Evolutionary conservation across 2,329 filamentous ascomycete species (phyloP), one percentile per base, ranked within the genome.

Genomic region (Cryphonectria naterciae): DNA sequence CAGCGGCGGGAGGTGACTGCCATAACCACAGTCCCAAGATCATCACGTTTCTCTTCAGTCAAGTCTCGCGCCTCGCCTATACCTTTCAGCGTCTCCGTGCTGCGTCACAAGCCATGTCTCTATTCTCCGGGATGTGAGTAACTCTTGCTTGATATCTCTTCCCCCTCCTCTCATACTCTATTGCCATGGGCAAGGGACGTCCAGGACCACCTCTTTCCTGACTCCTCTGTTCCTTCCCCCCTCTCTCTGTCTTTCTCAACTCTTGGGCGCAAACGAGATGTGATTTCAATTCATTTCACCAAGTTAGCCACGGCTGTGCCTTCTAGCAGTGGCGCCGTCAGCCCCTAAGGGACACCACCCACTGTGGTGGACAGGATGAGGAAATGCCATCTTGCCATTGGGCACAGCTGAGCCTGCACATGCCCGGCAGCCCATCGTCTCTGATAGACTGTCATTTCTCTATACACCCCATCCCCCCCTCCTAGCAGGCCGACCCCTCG

Each of bases 41-140:
- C 25, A 61, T 11, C 17, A 13, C 37, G 1, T 13, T 46, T 28
- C 19, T 6, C 11, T 2, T 3, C 54, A 46, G n/a, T 19, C 15
- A 32, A 67, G 37, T 32, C 25, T 17, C 22, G 28, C 49, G 25
- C 32, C n/a, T 35, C 22, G 54, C 49, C 37, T 19, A 37, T 25
- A 28, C 28, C 25, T 4, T 19, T 65, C 25, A n/a, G 25, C 25
- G 10, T 22, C 32, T 17, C 61, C 32, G 22, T 65, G 35, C 66
- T 68, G 62, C 67, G 63, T 74, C 72, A 74, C 74, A 73, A 49
- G 75, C 76, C 78, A 89, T 88, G 86, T 88, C 87, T 81, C 81
- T 89, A 76, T 88, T 89, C 79, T 88, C 86, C 77, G 86, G 87
- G 80, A 88, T 89, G 87, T 89, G 83, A 86, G 87, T 87, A 73